These are phyloP conservation scores for Eucalyptus microcorys DNA, from an alignment of 345 rosid species.

Conservation along the genomic window DNA sequence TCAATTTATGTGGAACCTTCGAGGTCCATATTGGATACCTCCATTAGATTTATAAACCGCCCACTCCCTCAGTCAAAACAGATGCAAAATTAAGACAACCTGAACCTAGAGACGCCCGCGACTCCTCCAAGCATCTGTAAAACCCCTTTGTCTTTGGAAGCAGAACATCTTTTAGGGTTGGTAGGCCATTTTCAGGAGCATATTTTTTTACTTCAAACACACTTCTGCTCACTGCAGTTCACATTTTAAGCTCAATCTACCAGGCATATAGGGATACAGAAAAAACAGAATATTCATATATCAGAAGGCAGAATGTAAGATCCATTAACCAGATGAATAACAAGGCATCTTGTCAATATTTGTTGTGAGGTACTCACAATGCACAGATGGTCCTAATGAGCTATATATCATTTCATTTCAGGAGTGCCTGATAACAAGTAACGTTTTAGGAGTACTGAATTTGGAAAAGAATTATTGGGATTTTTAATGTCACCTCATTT, in stretches of 20 bases:
- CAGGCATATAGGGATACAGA: neutral
- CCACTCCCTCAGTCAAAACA: neutral
- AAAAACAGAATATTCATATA: neutral
- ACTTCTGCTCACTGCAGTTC: slow-evolving; percentile 58
- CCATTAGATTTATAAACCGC: neutral
- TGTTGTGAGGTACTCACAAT: neutral
- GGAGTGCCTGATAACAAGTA: neutral
- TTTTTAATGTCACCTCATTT: neutral
- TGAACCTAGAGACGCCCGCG: slow-evolving; percentile 58
- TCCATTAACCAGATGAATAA: neutral
- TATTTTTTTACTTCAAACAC: slow-evolving; percentile 37
- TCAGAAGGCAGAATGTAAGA: neutral
- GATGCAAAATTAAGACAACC: slow-evolving; percentile 19
- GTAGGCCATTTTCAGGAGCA: slow-evolving; percentile 54
- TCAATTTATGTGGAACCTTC: neutral
- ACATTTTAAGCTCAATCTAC: neutral
- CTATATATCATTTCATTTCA: too few relatives aligned
- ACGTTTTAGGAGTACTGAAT: too few relatives aligned
- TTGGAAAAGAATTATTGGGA: neutral
- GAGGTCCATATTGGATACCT: neutral
- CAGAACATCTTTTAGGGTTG: slow-evolving; percentile 44
- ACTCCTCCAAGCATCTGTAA: slow-evolving; percentile 29
- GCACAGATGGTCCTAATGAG: neutral
- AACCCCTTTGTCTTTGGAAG: slow-evolving; percentile 75
- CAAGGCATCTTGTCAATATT: neutral